These are phyloP conservation scores for Boletellus sp. DNA, from an alignment of 768 basidiomycete species.

Conservation along the genomic window DNA sequence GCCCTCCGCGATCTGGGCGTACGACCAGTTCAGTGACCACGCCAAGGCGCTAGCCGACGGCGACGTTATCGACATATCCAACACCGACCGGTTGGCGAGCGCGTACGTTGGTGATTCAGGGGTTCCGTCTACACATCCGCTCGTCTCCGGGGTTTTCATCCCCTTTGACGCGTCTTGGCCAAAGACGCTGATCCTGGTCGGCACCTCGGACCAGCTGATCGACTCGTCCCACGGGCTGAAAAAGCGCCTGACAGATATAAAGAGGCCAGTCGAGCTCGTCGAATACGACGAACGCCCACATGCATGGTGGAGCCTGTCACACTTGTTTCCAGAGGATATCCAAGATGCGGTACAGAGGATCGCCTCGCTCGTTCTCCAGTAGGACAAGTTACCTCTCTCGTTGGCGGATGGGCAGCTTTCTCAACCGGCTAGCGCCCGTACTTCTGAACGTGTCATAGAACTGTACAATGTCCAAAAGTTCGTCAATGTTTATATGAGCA, in stretches of 20 bases:
- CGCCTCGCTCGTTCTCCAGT: conserved; percentile 4
- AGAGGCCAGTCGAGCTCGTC: conserved; percentile 16
- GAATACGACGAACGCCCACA: conserved; percentile 25
- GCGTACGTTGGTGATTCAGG: conserved; percentile 13
- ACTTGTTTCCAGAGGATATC: conserved; percentile 14
- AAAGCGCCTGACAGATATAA: background rate
- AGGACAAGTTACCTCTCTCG: background rate
- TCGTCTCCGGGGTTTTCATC: conserved; percentile 14
- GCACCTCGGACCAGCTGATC: conserved; percentile 13
- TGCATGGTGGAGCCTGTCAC: conserved; percentile 18
- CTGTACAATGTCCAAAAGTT: conserved; percentile 3
- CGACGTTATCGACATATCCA: conserved; percentile 1
- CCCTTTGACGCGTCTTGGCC: conserved; percentile 19
- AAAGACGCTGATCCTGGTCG: conserved; percentile 20
- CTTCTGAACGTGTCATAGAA: background rate
- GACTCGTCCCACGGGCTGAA: conserved; percentile 9
- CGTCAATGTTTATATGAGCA: conserved; percentile 11
- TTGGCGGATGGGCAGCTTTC: background rate
- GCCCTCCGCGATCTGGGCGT: conserved; percentile 28
- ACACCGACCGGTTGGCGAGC: background rate
- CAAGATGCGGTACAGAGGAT: conserved; percentile 12
- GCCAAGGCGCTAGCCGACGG: conserved; percentile 2
- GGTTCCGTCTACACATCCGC: conserved; percentile 11
- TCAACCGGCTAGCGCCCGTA: background rate
- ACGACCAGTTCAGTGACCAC: background rate